These are phyloP conservation scores for Pseudomonodictys pantanalensis DNA, from an alignment of 495 filamentous ascomycete genomes.

Conservation along the genomic window DNA sequence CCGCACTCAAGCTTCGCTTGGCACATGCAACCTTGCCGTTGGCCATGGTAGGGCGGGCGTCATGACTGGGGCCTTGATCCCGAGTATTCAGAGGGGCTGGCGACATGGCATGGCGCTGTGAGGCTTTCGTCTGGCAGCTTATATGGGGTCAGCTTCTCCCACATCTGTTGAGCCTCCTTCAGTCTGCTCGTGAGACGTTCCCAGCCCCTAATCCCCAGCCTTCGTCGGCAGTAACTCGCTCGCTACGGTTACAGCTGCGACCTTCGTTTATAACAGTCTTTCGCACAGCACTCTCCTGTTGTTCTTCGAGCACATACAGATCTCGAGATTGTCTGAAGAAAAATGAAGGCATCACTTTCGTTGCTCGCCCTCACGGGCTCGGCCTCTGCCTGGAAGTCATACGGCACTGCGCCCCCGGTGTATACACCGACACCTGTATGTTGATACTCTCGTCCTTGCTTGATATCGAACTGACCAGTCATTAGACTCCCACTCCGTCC, in stretches of 20 bases:
- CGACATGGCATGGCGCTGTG: neutral
- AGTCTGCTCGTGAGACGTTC: constrained; percentile 9
- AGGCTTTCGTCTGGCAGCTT: neutral
- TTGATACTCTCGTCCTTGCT: neutral
- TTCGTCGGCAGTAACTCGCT: constrained; percentile 32
- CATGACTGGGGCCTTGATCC: neutral
- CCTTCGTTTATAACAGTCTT: constrained; percentile 32
- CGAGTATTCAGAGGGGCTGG: constrained; percentile 12
- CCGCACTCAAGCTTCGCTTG: constrained; percentile 28
- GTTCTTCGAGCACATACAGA: neutral
- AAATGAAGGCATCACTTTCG: constrained; percentile 22
- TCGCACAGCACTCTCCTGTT: constrained; percentile 10
- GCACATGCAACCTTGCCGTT: constrained; percentile 29
- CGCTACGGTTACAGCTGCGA: constrained; percentile 33
- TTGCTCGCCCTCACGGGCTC: constrained; percentile 28
- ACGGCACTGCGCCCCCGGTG: constrained; percentile 21
- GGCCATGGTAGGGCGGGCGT: constrained; percentile 7
- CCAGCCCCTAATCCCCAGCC: constrained; percentile 29
- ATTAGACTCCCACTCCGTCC: neutral
- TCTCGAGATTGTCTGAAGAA: constrained; percentile 12
- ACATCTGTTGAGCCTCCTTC: constrained; percentile 11
- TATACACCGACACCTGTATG: too few species aligned
- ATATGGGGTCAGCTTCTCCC: constrained; percentile 15
- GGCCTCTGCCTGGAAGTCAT: constrained; percentile 6
- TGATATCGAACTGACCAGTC: neutral